Base-by-base conservation (phyloP, 2,329 filamentous ascomycete species). In the Clarireedia paspali region DNA sequence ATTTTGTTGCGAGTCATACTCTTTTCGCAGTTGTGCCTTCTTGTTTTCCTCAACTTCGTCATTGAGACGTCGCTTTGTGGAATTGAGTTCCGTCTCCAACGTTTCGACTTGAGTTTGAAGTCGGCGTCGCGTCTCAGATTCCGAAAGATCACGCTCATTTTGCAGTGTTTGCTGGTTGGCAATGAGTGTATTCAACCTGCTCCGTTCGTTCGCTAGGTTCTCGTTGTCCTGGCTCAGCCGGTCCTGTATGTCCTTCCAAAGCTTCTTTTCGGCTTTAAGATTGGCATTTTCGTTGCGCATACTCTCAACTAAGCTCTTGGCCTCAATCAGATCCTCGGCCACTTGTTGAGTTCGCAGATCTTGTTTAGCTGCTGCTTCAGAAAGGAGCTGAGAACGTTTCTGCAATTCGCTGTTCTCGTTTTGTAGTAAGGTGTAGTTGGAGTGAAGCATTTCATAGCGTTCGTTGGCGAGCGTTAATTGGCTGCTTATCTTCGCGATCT, bases 211-310 rank as follows among this genome's bases (percentile, higher is more conserved):
- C 44, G 88, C 80, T 12, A 97, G 76, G 20, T 75, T 83, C 67
- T 96, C 90, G 61, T 94, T 96, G 67, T 97, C 91, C 65, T 94
- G 89, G 60, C 83, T 87, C 45, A 97, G 77, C 52, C 95, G 85
- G 60, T 88, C 86, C 69, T 97, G 91, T 36, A 96, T 95, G 55
- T 87, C 89, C 74, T 94, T 95, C 88, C 89, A 96, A 9, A 99
- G 78, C 39, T 90, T 88, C 73, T 96, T 96, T 71, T 97, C 92
- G 0, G 92, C 91, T 70, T 95, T 96, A 36, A 96, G 80, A 67
- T 97, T 96, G 15, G 91, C 86, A 53, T 86, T 90, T 69, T 99
- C 94, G 62, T 90, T 91, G 52, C 91, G 87, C 71, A 96, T 81
- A 66, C 90, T 91, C 67, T 99, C 92, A 3, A 88, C 77, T 52